Evolutionary conservation across 768 basidiomycete genomes (phyloP), one percentile per base, ranked within the genome.

Genomic region (Agaricus blazei): DNA sequence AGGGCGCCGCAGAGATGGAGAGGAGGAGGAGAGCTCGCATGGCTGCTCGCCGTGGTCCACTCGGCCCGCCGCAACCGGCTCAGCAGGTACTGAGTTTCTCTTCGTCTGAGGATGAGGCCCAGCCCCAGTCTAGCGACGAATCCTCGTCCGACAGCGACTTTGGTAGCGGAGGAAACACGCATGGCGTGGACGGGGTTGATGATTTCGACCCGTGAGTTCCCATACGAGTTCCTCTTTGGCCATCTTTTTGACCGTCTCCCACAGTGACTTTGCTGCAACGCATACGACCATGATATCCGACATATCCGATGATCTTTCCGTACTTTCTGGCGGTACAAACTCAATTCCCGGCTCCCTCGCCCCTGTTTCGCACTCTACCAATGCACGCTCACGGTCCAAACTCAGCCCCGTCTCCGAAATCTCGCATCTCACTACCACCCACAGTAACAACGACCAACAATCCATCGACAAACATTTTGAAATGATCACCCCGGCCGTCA

Each of bases 1-100:
- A 84, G 60, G 85, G 88, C 7, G 86, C 87, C 0, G 90, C 82
- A n/a, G 89, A 93, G 66, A 92, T 92, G 90, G 91, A 91, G 59
- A 82, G 78, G 3, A 75, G 90, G 14, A 71, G 91, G 26, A 77
- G 78, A 53, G 68, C 78, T 40, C 77, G 90, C 11, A 81, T 93
- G 74, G 81, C 80, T 40, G 85, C 85, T 4, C 80, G 87, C 11
- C 70, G 77, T 57, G 77, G 66, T n/a, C 73, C 73, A 3, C 62
- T 68, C 2, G 57, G 65, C 1, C 60, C 65, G 34, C 70, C 68
- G n/a, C 60, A 68, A n/a, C 65, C 68, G 3, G 63, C 67, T n/a
- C 65, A 69, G 24, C 64, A 65, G 52, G 27, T 51, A 29, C 71
- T 73, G n/a, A 69, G 64, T 45, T 69, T 75, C 42, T 71, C 79